Conservation (phyloP, 192 early-diverging fungal genomes). For the Entomortierella lignicola region DNA sequence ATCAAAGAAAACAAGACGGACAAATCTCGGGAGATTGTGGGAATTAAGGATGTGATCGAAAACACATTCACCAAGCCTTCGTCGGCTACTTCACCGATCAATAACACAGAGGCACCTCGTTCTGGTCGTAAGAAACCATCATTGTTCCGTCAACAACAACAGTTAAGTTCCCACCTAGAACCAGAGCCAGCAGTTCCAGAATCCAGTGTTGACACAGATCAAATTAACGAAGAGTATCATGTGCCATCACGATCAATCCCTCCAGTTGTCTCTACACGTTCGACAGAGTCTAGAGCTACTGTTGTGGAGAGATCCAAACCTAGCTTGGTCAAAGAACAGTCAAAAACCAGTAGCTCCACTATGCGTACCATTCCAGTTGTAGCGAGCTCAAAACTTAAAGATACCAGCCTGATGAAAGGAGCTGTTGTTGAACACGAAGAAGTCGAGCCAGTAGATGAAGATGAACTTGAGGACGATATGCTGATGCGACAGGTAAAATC, state of each 20-base stretch:
- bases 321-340: conserved; percentile 2
- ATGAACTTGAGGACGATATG: conserved; percentile 64
- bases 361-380: conserved; percentile 21
- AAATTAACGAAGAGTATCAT: conserved; percentile 8
- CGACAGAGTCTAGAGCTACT: neutral
- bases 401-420: conserved; percentile 57
- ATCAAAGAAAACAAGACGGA: conserved; percentile 1
- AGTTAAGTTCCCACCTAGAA: conserved; percentile 11
- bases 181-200: conserved; percentile 39
- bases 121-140: conserved; percentile 28
- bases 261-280: conserved; percentile 5
- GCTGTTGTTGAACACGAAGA: conserved; percentile 58
- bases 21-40: neutral
- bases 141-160: conserved; percentile 33
- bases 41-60: conserved; percentile 25
- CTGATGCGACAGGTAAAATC: conserved; percentile 56
- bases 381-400: conserved; percentile 38
- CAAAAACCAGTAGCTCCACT: neutral
- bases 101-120: neutral
- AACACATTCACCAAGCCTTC: conserved; percentile 39
- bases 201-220: conserved; percentile 1
- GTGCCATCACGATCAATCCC: neutral
- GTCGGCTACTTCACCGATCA: neutral
- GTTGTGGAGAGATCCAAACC: conserved; percentile 5
- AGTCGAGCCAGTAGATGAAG: conserved; percentile 56